Evolutionary conservation across 2,329 filamentous ascomycete species (phyloP).

Genomic region (Monilinia polystroma): DNA sequence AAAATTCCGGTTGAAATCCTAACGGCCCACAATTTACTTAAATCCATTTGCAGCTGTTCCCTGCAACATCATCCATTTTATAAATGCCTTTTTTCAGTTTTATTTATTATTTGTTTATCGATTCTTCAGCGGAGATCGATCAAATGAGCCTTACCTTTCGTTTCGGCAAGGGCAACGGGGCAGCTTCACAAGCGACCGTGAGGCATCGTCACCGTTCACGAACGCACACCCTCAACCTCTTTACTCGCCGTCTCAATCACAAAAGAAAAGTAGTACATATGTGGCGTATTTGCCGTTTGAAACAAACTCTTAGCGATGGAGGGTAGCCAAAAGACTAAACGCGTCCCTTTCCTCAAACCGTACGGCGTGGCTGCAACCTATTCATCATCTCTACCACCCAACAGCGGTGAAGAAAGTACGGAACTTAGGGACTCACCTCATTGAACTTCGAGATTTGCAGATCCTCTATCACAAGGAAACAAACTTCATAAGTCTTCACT

Average conservation of each 20-base stretch:
- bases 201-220: constrained; percentile 9
- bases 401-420: constrained; percentile 16
- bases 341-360: background rate
- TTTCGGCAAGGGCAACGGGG: constrained; percentile 10
- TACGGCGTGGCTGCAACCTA: constrained; percentile 13
- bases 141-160: constrained; percentile 13
- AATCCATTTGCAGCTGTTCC: constrained; percentile 3
- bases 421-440: constrained; percentile 1
- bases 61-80: constrained; percentile 6
- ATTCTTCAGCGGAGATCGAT: constrained; percentile 9
- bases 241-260: background rate
- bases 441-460: constrained; percentile 10
- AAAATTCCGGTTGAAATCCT: constrained; percentile 20
- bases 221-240: background rate
- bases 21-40: constrained; percentile 12
- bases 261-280: background rate
- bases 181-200: constrained; percentile 8
- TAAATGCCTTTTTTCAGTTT: background rate
- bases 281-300: constrained; percentile 2
- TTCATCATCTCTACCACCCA: background rate
- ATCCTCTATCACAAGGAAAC: constrained; percentile 7
- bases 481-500: constrained; percentile 8
- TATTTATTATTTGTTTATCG: background rate
- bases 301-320: constrained; percentile 8
- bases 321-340: constrained; percentile 12